Evolutionary conservation across 139 green algal species (phyloP), one percentile per base, ranked within the genome.

Genomic region (Deuterostichococcus epilithicus): DNA sequence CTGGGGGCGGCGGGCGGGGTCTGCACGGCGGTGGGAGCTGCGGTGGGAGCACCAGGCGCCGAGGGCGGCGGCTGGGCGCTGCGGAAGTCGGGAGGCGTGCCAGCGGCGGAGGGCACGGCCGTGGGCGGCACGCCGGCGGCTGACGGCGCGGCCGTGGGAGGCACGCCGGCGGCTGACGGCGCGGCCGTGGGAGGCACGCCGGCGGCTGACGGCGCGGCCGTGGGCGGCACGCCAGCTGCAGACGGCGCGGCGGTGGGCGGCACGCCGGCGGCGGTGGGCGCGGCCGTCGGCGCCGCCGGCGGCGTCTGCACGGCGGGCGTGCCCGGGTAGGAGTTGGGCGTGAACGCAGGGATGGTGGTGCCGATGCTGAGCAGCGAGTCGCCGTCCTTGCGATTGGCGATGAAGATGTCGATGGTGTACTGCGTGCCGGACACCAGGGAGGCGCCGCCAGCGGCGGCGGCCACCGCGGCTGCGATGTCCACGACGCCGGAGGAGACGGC

Each of bases 381-480:
- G 52, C 3, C 28, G 10, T n/a, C 10, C 52, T 63, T 63, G 52
- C 52, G 52, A 20, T 63, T 63, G 52, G 52, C 52, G 52, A 63
- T 63, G 52, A 63, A 63, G 52, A 63, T 63, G 52, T 63, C 52
- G 52, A 63, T 63, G 52, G 52, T 63, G 52, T 63, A 63, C 10
- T 63, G 18, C 10, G 10, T 63, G 52, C 52, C 52, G 3, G 52
- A 28, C 52, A 30, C 10, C 52, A 63, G 52, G 5, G 52, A 13
- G 13, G 52, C 26, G 52, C 52, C 52, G 52, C 52, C 52, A 20
- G 52, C 52, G 52, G 52, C 52, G 52, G 52, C 52, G 52, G 28
- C 52, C 18, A 63, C 52, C 10, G 52, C 52, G 52, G 52, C 52
- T 13, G 18, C 28, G 52, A 63, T 63, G 52, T 63, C 52, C 52